A percentile compares a stretch with the other conserved stretches of the same genome.
Evolutionary conservation across 2,329 filamentous ascomycete genomes (phyloP).

Genomic region (Pseudopyrenochaeta lycopersici): DNA sequence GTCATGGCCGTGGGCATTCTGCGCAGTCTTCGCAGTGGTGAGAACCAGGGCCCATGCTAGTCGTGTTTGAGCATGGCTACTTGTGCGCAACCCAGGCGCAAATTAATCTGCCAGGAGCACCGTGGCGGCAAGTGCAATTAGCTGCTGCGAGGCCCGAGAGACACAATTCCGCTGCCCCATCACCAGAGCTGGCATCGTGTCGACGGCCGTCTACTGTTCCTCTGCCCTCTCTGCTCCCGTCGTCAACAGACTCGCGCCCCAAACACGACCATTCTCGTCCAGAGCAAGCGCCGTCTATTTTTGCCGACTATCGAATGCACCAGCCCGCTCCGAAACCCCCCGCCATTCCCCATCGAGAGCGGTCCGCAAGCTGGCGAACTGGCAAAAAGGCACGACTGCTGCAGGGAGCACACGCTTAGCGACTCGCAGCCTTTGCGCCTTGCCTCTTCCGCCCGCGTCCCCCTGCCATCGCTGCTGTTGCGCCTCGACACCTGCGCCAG

Average conservation of each 20-base stretch:
- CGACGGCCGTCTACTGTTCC: neutral
- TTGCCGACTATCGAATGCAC: slow-evolving; percentile 32
- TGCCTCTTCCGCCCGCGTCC: slow-evolving; percentile 23
- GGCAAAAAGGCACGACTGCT: slow-evolving; percentile 25
- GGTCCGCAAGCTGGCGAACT: slow-evolving; percentile 21
- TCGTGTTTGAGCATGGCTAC: slow-evolving; percentile 29
- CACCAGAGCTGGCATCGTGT: neutral
- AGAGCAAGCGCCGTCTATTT: too few relatives aligned
- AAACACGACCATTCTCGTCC: slow-evolving; percentile 4
- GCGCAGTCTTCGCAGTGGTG: too few relatives aligned
- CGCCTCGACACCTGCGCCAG: slow-evolving; percentile 20
- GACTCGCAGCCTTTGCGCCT: slow-evolving; percentile 22
- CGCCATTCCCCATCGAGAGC: slow-evolving; percentile 21
- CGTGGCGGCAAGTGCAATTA: slow-evolving; percentile 9
- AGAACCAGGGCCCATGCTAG: slow-evolving; percentile 19
- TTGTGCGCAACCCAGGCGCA: slow-evolving; percentile 28
- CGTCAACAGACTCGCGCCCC: too few relatives aligned
- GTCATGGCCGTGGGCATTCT: too few relatives aligned
- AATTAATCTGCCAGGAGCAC: slow-evolving; percentile 22
- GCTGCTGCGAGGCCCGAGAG: slow-evolving; percentile 1
- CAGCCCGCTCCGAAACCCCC: slow-evolving; percentile 14
- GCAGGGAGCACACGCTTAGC: slow-evolving; percentile 28
- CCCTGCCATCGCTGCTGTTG: slow-evolving; percentile 26
- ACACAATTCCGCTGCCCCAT: neutral
- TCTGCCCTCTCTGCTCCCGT: neutral